Conservation (phyloP, 2,329 filamentous ascomycete genomes). For the Epicoccum nigrum region DNA sequence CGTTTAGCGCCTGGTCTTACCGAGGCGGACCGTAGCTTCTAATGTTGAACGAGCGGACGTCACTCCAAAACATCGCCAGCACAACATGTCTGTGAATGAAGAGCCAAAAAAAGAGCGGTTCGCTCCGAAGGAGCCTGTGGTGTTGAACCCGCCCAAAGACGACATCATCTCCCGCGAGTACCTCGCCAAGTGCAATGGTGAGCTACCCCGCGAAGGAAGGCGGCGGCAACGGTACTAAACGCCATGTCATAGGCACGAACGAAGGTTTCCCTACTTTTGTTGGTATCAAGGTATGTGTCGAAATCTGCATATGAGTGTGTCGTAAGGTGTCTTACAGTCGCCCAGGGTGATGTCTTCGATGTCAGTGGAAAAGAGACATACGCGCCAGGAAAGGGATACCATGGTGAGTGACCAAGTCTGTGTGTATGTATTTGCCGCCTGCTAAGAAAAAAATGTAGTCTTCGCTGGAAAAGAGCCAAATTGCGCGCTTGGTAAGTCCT, state of each 20-base stretch:
- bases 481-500: constrained; percentile 85
- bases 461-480: constrained; percentile 97
- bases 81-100: constrained; percentile 40
- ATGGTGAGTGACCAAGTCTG: constrained; percentile 70
- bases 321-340: constrained; percentile 10
- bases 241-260: constrained; percentile 61
- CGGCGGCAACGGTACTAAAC: constrained; percentile 3
- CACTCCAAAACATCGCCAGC: constrained; percentile 7
- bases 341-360: constrained; percentile 88
- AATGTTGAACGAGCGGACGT: constrained; percentile 5
- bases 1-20: constrained; percentile 6
- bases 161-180: constrained; percentile 83
- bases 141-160: constrained; percentile 82
- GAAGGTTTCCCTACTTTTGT: constrained; percentile 66
- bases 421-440: neutral
- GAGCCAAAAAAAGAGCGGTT: constrained; percentile 62
- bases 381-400: constrained; percentile 79
- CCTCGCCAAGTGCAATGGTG: constrained; percentile 83
- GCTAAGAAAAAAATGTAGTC: constrained; percentile 60
- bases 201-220: constrained; percentile 36
- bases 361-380: constrained; percentile 91
- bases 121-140: constrained; percentile 76
- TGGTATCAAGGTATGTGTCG: constrained; percentile 59
- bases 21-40: constrained; percentile 1
- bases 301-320: neutral